Evolutionary conservation across 2,329 filamentous ascomycete genomes (phyloP), one percentile per base, ranked within the genome.

Genomic region (Thielaviopsis populi): DNA sequence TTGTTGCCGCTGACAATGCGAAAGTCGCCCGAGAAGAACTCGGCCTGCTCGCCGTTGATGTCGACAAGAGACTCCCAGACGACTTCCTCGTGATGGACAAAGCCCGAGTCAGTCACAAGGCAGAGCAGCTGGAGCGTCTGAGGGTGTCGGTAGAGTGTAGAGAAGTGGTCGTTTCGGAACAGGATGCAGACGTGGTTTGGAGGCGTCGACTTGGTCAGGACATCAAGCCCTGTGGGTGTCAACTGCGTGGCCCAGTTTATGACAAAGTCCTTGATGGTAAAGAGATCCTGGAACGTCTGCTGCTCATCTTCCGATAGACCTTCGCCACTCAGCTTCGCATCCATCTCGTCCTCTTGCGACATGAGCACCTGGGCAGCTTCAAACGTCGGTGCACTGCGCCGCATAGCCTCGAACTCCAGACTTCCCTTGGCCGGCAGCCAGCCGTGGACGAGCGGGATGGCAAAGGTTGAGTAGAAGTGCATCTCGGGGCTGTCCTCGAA

Each of bases 111-210:
- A 0, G 94, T 97, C 15, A 99, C 91, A 2, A 99, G 77, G 0
- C 88, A 90, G 67, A 92, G 82, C 1, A 97, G 79, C 68, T 88
- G 81, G 48, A 83, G 79, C 0, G 86, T 89, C 54, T 85, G 77
- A 0, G 92, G 90, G 69, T 97, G 90, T 66, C 91, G 89, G 74
- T 95, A 96, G 0, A 99, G 74, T 0, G 92, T 97, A 50, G 90
- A 91, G 71, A 99, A 99, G 72, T 99, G 94, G 71, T 99, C 92
- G 70, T 99, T 99, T 30, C 94, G 84, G 76, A 99, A 99, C 1
- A 99, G 75, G 60, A 99, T 97, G 0, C 89, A 89, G 67, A 96
- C 83, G 1, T 87, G 84, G 1, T 91, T 92, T 0, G 90, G 86
- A 13, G 81, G 76, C 65, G 96, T 80, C 5, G 81, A 84, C 61